phyloP scores from a whole-genome alignment of 768 basidiomycete species.

The Gymnopilus dilepis region DNA sequence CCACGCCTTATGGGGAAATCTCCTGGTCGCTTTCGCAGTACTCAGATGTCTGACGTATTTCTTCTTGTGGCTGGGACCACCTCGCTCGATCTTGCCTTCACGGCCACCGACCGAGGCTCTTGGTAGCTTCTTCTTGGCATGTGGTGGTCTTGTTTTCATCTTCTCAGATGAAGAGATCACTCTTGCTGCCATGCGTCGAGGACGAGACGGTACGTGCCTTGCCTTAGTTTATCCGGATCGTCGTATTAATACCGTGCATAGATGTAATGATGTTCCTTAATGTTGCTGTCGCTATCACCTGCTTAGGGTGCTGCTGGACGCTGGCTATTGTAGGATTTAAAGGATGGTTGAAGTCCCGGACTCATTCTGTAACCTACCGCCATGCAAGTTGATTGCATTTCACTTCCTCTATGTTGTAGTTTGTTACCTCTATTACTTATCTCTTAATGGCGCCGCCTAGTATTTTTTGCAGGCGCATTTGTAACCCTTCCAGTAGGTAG shows the following conservation, averaged over 20 bases:
- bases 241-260: slow-evolving; percentile 30
- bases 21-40: slow-evolving; percentile 78
- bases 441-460: not conserved
- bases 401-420: slow-evolving; percentile 9
- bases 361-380: slow-evolving; percentile 37
- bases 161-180: slow-evolving; percentile 90
- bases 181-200: slow-evolving; percentile 88
- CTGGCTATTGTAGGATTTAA: slow-evolving; percentile 78
- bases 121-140: slow-evolving; percentile 84
- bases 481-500: not conserved
- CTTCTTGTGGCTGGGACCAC: slow-evolving; percentile 90
- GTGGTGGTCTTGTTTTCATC: slow-evolving; percentile 90
- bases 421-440: not conserved
- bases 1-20: slow-evolving; percentile 89
- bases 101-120: slow-evolving; percentile 94
- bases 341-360: slow-evolving; percentile 70
- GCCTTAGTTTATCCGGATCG: slow-evolving; percentile 4
- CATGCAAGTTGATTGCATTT: slow-evolving; percentile 26
- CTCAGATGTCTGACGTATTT: slow-evolving; percentile 91
- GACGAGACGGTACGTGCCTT: slow-evolving; percentile 71
- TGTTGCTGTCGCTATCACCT: slow-evolving; percentile 84
- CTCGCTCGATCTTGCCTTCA: slow-evolving; percentile 83
- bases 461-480: not conserved
- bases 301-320: slow-evolving; percentile 86
- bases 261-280: slow-evolving; percentile 93